phyloP scores from a whole-genome alignment of 768 basidiomycete genomes.

The Lactarius pseudohatsudake region DNA sequence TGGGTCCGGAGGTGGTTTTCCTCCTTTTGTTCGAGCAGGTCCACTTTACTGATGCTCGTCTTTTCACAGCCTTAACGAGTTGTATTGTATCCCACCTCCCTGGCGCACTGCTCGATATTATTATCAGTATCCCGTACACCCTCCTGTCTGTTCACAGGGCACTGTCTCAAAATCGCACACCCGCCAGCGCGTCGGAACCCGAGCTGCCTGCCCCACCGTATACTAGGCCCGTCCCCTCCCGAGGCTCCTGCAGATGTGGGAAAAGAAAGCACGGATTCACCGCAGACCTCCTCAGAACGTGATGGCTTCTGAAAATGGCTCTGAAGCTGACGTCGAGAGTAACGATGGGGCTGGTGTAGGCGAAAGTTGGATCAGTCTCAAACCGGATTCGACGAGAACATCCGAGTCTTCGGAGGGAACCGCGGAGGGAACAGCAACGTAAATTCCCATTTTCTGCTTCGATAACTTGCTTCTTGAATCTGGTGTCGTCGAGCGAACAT shows the following conservation, averaged over 20 bases:
- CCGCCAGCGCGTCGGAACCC: constrained; percentile 31
- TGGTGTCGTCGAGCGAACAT: not conserved
- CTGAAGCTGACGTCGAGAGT: constrained; percentile 71
- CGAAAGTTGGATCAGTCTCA: constrained; percentile 71
- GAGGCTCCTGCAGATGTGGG: constrained; percentile 2
- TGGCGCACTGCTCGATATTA: constrained; percentile 55
- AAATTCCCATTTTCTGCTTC: not conserved
- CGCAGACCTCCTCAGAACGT: constrained; percentile 29
- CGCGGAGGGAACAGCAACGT: constrained; percentile 11
- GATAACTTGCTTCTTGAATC: not conserved
- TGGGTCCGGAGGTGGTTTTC: constrained; percentile 72
- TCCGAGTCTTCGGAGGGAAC: constrained; percentile 5
- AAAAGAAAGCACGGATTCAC: constrained; percentile 22
- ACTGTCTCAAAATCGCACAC: constrained; percentile 54
- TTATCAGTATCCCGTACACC: constrained; percentile 66
- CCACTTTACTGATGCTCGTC: constrained; percentile 7
- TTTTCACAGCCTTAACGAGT: constrained; percentile 62
- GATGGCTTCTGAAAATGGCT: constrained; percentile 48
- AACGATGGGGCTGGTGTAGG: constrained; percentile 53
- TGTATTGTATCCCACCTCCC: constrained; percentile 70
- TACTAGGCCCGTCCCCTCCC: constrained; percentile 34
- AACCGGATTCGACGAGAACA: constrained; percentile 20
- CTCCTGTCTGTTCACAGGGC: constrained; percentile 62
- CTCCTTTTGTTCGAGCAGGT: not conserved
- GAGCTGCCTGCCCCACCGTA: constrained; percentile 14